These are phyloP conservation scores for Przewalskia tangutica DNA, from an alignment of 257 asterid genomes.

Conservation along the genomic window DNA sequence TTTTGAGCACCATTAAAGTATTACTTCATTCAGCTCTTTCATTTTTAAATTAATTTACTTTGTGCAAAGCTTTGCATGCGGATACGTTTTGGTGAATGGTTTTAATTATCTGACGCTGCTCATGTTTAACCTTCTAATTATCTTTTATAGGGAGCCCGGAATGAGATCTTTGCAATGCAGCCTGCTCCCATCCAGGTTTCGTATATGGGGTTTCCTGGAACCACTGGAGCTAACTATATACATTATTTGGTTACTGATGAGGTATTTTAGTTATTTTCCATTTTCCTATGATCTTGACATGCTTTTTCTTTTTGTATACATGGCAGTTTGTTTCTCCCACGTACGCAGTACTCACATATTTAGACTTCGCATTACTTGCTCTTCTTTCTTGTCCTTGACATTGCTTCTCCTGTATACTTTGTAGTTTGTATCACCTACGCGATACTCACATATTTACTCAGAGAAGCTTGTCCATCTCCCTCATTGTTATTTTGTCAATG, in stretches of 20 bases:
- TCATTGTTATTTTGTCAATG: conserved; percentile 97
- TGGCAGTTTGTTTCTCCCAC: conserved; percentile 66
- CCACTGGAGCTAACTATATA: conserved; percentile 92
- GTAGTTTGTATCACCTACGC: conserved; percentile 92
- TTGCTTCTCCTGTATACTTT: conserved; percentile 62
- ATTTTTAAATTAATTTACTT: not conserved
- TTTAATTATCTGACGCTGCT: not conserved
- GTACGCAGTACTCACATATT: conserved; percentile 51
- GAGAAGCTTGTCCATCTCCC: conserved; percentile 96
- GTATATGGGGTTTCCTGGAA: conserved; percentile 99
- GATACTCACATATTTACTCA: conserved; percentile 76
- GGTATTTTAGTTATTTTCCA: conserved; percentile 28
- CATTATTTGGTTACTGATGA: conserved; percentile 94
- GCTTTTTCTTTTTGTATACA: not conserved
- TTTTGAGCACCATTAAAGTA: not conserved
- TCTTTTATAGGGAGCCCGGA: conserved; percentile 79
- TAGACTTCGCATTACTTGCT: conserved; percentile 66
- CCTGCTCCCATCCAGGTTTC: conserved; percentile 99
- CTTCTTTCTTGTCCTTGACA: conserved; percentile 49
- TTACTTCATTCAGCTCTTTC: not conserved
- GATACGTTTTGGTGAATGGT: not conserved
- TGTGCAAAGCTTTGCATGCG: not conserved
- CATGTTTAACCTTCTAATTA: not conserved
- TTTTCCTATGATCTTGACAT: not conserved
- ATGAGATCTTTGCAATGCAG: conserved; percentile 97